A percentile compares a stretch with the other conserved stretches of the same genome.
Evolutionary conservation across 2,329 filamentous ascomycete species (phyloP).

Genomic region (Pseudocercospora cruenta): DNA sequence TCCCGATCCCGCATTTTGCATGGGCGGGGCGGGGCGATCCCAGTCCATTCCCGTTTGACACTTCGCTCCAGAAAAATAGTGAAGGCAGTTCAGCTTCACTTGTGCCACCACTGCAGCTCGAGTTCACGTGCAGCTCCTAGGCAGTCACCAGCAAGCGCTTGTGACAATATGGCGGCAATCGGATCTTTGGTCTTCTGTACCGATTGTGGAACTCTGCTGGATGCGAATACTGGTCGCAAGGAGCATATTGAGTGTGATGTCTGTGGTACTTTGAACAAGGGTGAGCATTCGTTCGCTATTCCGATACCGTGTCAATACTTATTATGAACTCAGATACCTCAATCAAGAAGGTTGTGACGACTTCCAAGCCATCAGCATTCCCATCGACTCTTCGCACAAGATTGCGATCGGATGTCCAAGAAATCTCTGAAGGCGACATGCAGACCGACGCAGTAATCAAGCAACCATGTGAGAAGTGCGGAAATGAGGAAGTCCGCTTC

Average conservation of each 20-base stretch:
- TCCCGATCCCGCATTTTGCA: conserved; percentile 3
- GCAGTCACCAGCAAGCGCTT: background rate
- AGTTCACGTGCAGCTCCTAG: conserved; percentile 1
- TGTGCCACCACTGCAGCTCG: background rate
- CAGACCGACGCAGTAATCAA: conserved; percentile 68
- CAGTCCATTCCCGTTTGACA: background rate
- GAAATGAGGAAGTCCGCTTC: conserved; percentile 78
- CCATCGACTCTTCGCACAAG: conserved; percentile 88
- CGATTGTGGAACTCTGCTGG: conserved; percentile 87
- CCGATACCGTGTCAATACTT: background rate
- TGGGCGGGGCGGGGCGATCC: conserved; percentile 3
- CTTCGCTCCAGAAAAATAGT: conserved; percentile 9
- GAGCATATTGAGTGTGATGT: conserved; percentile 80
- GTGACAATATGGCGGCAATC: conserved; percentile 74
- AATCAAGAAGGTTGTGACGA: conserved; percentile 75
- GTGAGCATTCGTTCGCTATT: conserved; percentile 48
- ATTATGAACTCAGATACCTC: conserved; percentile 63
- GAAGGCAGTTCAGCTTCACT: conserved; percentile 18
- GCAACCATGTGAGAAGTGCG: conserved; percentile 79
- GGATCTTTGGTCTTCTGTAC: conserved; percentile 91
- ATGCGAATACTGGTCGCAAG: conserved; percentile 75
- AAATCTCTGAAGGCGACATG: conserved; percentile 71
- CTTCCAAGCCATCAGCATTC: conserved; percentile 87
- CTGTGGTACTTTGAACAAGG: conserved; percentile 83
- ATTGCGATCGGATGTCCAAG: conserved; percentile 76